phyloP scores from a whole-genome alignment of 2,329 filamentous ascomycete genomes.

The Sclerotinia spermophila region DNA sequence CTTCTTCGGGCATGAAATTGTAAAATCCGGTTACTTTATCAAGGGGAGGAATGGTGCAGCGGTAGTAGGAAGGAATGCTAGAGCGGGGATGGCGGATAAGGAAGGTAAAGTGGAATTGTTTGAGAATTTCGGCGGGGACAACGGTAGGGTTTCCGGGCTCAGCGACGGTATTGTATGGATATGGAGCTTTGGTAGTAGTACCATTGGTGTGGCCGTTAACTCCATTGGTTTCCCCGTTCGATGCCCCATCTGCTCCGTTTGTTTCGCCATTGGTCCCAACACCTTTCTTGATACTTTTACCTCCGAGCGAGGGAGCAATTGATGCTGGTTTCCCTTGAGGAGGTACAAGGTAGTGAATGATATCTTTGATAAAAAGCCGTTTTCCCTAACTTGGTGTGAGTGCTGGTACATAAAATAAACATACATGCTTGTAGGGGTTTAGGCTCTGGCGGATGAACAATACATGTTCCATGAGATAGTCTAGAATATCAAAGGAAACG shows the following conservation, averaged over 20 bases:
- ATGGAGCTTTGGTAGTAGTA: conserved; percentile 41
- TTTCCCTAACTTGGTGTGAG: conserved; percentile 46
- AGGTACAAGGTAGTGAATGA: conserved; percentile 85
- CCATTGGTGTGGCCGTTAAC: conserved; percentile 30
- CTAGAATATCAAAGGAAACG: neutral
- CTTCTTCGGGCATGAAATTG: conserved; percentile 82
- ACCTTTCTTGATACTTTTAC: conserved; percentile 33
- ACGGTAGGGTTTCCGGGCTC: conserved; percentile 81
- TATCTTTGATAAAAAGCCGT: conserved; percentile 97
- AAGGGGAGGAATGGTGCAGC: conserved; percentile 87
- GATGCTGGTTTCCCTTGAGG: conserved; percentile 63
- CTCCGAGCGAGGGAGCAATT: conserved; percentile 71
- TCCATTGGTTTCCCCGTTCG: conserved; percentile 29
- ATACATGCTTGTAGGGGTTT: neutral
- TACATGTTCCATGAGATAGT: neutral
- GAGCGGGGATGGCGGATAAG: conserved; percentile 92
- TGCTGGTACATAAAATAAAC: neutral
- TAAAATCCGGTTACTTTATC: conserved; percentile 78
- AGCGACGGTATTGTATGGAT: conserved; percentile 51
- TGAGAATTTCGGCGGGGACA: conserved; percentile 68
- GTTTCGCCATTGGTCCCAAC: conserved; percentile 34
- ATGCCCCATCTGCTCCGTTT: conserved; percentile 29
- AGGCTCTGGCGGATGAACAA: neutral
- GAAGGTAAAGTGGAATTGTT: conserved; percentile 90
- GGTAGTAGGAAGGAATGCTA: conserved; percentile 89